These are phyloP conservation scores for Lactarius akahatsu DNA, from an alignment of 768 basidiomycete species.

Conservation along the genomic window DNA sequence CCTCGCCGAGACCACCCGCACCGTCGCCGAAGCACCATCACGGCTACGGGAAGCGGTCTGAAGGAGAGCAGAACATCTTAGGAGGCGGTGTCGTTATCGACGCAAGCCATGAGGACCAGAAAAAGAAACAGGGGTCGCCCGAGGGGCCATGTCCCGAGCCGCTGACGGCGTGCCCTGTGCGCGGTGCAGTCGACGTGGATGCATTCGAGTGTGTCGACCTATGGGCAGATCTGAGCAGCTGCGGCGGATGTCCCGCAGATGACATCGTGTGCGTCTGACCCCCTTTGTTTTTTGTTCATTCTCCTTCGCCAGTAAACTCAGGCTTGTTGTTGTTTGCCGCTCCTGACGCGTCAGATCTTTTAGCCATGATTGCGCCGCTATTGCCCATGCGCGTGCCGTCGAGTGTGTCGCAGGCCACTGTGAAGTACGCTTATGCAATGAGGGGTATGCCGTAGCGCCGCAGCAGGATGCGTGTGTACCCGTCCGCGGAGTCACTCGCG, in stretches of 20 bases:
- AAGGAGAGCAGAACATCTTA: background rate
- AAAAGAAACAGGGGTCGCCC: background rate
- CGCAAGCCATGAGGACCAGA: background rate
- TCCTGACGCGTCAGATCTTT: background rate
- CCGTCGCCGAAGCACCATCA: background rate
- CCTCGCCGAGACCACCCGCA: background rate
- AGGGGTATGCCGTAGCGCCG: slow-evolving; percentile 30
- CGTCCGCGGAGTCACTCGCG: background rate
- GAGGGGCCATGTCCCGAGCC: slow-evolving; percentile 14
- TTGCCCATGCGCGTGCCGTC: slow-evolving; percentile 32
- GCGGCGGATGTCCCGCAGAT: slow-evolving; percentile 36
- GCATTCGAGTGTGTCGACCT: slow-evolving; percentile 37
- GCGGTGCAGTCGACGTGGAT: slow-evolving; percentile 16
- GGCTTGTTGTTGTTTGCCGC: background rate
- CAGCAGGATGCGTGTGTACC: slow-evolving; percentile 29
- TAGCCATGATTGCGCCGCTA: slow-evolving; percentile 35
- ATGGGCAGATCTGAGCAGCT: slow-evolving; percentile 33
- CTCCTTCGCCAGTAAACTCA: no score
- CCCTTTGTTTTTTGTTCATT: background rate
- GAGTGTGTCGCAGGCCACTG: slow-evolving; percentile 35
- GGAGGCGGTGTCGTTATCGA: background rate
- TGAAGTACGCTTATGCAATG: slow-evolving; percentile 33
- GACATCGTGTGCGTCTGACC: slow-evolving; percentile 30
- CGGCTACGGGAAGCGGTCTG: background rate
- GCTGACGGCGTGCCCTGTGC: slow-evolving; percentile 18